A percentile compares a stretch with the other conserved stretches of the same genome.
These are phyloP conservation scores for Quercus berberidifolia DNA, from an alignment of 306 rosid species.

Conservation along the genomic window DNA sequence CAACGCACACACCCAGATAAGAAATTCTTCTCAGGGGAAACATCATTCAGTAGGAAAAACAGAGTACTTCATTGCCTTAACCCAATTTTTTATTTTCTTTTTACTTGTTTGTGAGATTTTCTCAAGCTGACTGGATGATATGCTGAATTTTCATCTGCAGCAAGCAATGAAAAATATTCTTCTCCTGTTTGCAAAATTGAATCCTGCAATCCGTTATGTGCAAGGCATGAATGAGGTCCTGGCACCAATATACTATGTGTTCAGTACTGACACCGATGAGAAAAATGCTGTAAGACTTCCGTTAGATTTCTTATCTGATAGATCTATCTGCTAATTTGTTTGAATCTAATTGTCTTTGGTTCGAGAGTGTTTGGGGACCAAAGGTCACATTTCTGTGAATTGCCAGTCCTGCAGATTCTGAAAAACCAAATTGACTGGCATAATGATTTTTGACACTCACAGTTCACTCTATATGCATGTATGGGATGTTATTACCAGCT, in stretches of 20 bases:
- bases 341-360: neutral
- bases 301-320: neutral
- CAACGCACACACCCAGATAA: constrained; percentile 75
- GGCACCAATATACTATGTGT: constrained; percentile 74
- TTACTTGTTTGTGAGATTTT: constrained; percentile 2
- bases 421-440: neutral
- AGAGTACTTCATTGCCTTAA: constrained; percentile 41
- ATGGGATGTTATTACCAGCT: neutral
- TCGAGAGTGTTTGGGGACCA: neutral
- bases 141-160: constrained; percentile 35
- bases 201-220: constrained; percentile 78
- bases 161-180: constrained; percentile 83
- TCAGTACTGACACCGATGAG: constrained; percentile 53
- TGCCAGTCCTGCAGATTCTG: neutral
- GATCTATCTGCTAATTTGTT: neutral
- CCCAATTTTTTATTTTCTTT: neutral
- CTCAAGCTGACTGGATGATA: constrained; percentile 8
- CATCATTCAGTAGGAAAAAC: constrained; percentile 54
- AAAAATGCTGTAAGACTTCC: constrained; percentile 63
- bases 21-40: constrained; percentile 69
- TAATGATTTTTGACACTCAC: neutral
- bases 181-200: constrained; percentile 67
- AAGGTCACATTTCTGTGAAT: neutral
- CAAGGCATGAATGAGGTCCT: constrained; percentile 95
- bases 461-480: neutral